Evolutionary conservation across 2,329 filamentous ascomycete species (phyloP).

Genomic region (Ceratocystis lukuohia): DNA sequence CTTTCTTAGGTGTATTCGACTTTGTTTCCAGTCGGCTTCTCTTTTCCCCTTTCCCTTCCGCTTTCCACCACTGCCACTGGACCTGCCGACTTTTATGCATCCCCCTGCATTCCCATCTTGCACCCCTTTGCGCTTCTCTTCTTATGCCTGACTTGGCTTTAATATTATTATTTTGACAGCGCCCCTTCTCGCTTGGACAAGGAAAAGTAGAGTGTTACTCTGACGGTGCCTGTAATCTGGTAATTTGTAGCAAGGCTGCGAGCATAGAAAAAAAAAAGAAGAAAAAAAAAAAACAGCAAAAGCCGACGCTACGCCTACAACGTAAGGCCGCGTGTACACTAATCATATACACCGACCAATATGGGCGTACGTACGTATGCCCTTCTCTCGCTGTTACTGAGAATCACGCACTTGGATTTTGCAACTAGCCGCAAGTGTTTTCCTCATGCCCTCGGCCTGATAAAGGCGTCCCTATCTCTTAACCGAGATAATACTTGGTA

Average conservation of each 20-base stretch:
- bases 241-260: neutral
- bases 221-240: neutral
- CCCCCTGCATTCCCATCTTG: neutral
- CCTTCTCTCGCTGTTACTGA: no score
- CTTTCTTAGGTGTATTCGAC: neutral
- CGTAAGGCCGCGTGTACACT: no score
- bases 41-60: neutral
- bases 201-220: neutral
- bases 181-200: neutral
- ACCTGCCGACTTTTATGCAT: neutral
- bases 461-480: no score
- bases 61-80: neutral
- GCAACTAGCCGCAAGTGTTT: no score
- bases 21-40: neutral
- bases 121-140: neutral
- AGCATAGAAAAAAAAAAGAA: neutral
- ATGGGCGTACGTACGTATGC: no score
- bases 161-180: neutral
- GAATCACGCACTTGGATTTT: no score
- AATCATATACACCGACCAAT: no score
- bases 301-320: no score
- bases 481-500: no score
- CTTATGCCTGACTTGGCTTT: neutral
- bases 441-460: no score
- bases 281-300: no score